Conservation (phyloP, 805 yeast genomes). For the Starmera caribaea region DNA sequence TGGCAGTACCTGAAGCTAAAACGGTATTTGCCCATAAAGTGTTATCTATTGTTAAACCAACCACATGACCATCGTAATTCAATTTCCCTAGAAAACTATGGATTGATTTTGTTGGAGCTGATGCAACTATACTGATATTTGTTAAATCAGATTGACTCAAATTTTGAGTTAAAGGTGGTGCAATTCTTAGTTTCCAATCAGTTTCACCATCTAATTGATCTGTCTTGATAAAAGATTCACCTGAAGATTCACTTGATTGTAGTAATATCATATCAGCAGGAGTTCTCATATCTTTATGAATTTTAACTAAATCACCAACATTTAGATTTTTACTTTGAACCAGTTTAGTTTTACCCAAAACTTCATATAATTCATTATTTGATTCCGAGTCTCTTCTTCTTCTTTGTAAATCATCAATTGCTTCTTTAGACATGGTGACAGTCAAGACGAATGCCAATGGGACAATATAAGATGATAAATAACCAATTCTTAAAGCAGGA, state of each 20-base stretch:
- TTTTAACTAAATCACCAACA: slow-evolving; percentile 77
- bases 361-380: slow-evolving; percentile 74
- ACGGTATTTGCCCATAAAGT: slow-evolving; percentile 98
- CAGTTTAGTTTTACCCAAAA: slow-evolving; percentile 34
- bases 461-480: slow-evolving; percentile 83
- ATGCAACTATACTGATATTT: slow-evolving; percentile 51
- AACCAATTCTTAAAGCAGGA: slow-evolving; percentile 88
- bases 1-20: slow-evolving; percentile 84
- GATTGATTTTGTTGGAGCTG: slow-evolving; percentile 79
- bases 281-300: slow-evolving; percentile 75
- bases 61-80: slow-evolving; percentile 43
- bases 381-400: slow-evolving; percentile 86
- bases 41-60: slow-evolving; percentile 75
- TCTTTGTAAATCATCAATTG: slow-evolving; percentile 86
- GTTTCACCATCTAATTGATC: slow-evolving; percentile 99
- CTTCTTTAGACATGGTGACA: slow-evolving; percentile 94
- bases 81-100: slow-evolving; percentile 74
- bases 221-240: slow-evolving; percentile 90
- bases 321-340: slow-evolving; percentile 53
- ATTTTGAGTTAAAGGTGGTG: slow-evolving; percentile 63
- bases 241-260: slow-evolving; percentile 71
- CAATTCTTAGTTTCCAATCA: slow-evolving; percentile 91
- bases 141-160: slow-evolving; percentile 40
- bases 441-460: slow-evolving; percentile 89
- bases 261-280: slow-evolving; percentile 90